Conservation (phyloP, 345 rosid species). For the Euclidium syriacum region DNA sequence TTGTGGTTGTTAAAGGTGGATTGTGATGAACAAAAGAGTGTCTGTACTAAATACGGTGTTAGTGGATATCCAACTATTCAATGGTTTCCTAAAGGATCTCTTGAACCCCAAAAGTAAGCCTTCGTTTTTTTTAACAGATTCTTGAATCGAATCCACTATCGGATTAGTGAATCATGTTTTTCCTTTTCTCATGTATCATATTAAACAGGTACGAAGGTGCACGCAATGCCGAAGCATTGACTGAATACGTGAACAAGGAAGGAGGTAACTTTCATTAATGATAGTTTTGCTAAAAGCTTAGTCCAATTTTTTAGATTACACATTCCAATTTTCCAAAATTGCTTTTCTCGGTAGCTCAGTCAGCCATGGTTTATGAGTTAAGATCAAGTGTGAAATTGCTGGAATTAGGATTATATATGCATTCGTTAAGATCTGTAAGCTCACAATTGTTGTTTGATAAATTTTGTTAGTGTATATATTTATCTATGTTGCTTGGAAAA, state of each 20-base stretch:
- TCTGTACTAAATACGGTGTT: conserved; percentile 89
- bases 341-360: background rate
- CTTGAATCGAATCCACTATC: background rate
- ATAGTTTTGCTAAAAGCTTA: background rate
- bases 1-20: conserved; percentile 73
- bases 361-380: background rate
- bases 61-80: conserved; percentile 92
- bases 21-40: conserved; percentile 91
- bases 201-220: conserved; percentile 82
- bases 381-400: background rate
- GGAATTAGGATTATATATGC: background rate
- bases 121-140: background rate
- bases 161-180: background rate
- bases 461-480: background rate
- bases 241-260: conserved; percentile 86
- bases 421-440: background rate
- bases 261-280: conserved; percentile 51
- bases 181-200: background rate
- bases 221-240: conserved; percentile 75
- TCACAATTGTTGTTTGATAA: background rate
- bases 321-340: background rate
- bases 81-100: conserved; percentile 96
- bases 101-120: conserved; percentile 87
- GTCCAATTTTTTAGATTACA: background rate
- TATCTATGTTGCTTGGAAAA: background rate